These are phyloP conservation scores for Apiotrichum brassicae DNA, from an alignment of 1,284 basidiomycete genomes.

Conservation along the genomic window DNA sequence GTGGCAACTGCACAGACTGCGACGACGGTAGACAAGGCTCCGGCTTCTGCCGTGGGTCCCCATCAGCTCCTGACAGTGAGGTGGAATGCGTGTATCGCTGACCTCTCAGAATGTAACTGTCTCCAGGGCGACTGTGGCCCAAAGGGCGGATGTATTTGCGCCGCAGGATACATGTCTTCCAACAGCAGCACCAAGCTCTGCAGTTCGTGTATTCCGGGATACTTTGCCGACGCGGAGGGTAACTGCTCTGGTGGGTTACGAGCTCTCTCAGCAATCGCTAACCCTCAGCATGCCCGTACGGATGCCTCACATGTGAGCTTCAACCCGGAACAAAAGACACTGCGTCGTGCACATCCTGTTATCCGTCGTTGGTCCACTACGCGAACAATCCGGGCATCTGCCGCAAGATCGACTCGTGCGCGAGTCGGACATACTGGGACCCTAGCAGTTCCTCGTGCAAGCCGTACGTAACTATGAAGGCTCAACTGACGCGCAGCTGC, in stretches of 20 bases:
- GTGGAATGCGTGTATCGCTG: background rate
- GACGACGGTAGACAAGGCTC: conserved; percentile 45
- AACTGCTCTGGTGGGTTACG: conserved; percentile 42
- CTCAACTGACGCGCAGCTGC: background rate
- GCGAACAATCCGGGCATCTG: too few relatives aligned
- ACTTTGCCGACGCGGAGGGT: conserved; percentile 30
- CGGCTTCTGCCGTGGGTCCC: conserved; percentile 42
- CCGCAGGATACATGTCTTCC: conserved; percentile 42
- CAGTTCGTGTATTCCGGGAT: conserved; percentile 44
- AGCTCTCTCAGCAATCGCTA: background rate
- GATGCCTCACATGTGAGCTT: conserved; percentile 39
- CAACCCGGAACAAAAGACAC: conserved; percentile 22
- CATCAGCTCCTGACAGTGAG: conserved; percentile 19
- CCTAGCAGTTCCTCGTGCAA: conserved; percentile 21
- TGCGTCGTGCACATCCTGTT: conserved; percentile 33
- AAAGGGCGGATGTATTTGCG: conserved; percentile 40
- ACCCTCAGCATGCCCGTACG: conserved; percentile 45
- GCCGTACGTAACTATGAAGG: too few relatives aligned
- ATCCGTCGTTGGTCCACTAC: too few relatives aligned
- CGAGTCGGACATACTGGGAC: conserved; percentile 38
- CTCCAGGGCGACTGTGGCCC: conserved; percentile 43
- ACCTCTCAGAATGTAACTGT: conserved; percentile 44
- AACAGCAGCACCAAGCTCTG: conserved; percentile 31
- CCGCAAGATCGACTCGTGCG: too few relatives aligned
- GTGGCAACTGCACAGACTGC: conserved; percentile 37